These are phyloP conservation scores for Fusarium irregulare DNA, from an alignment of 2,329 filamentous ascomycete species.

Conservation along the genomic window DNA sequence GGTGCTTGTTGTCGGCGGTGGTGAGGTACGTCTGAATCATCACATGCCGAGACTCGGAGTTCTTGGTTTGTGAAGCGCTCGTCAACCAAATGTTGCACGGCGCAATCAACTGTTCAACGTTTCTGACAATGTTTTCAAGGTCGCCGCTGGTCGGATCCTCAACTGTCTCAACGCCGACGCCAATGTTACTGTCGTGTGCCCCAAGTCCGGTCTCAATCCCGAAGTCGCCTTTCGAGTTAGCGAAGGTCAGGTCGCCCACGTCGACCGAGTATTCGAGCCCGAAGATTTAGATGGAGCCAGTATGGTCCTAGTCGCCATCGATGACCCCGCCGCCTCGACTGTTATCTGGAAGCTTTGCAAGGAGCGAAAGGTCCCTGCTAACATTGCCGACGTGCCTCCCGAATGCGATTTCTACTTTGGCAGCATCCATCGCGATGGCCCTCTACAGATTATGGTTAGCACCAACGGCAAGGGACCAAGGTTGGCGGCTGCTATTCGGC, in stretches of 20 bases:
- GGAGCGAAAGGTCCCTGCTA: conserved; percentile 83
- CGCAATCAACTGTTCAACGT: background rate
- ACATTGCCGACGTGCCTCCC: conserved; percentile 95
- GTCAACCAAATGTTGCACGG: conserved; percentile 1
- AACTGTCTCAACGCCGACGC: conserved; percentile 96
- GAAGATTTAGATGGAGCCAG: conserved; percentile 83
- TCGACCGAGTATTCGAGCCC: conserved; percentile 86
- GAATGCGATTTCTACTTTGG: conserved; percentile 99
- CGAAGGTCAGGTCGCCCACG: conserved; percentile 78
- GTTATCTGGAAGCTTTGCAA: conserved; percentile 95
- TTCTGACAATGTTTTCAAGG: conserved; percentile 64
- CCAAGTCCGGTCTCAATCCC: conserved; percentile 81
- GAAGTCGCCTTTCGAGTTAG: conserved; percentile 88
- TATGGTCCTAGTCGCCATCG: conserved; percentile 94
- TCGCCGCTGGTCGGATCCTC: conserved; percentile 92
- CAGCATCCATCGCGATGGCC: conserved; percentile 92
- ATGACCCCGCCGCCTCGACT: conserved; percentile 91
- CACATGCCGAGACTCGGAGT: conserved; percentile 23
- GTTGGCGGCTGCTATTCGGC: conserved; percentile 85
- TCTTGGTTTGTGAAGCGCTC: conserved; percentile 1
- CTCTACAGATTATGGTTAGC: conserved; percentile 97
- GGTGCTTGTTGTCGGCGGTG: conserved; percentile 92
- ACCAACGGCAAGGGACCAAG: conserved; percentile 97
- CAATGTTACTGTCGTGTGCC: conserved; percentile 86
- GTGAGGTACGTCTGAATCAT: conserved; percentile 74